These are phyloP conservation scores for Capsella rubella DNA, from an alignment of 441 rosid genomes.

Conservation along the genomic window DNA sequence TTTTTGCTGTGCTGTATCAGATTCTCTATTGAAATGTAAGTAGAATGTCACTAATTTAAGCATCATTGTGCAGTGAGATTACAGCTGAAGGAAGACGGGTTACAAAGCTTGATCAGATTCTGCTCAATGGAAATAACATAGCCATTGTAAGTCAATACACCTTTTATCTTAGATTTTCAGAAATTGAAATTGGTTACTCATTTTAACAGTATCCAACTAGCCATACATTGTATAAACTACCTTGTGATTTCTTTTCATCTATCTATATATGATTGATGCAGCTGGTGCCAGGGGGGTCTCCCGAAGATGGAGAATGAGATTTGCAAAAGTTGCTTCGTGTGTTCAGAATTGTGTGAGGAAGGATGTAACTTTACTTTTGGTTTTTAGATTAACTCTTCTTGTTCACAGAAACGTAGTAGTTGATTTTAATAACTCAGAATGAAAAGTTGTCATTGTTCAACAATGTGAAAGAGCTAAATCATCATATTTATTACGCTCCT, in stretches of 20 bases:
- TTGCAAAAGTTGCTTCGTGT: background rate
- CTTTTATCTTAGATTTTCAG: background rate
- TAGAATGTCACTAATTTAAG: background rate
- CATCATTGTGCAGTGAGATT: constrained; percentile 66
- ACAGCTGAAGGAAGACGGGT: constrained; percentile 91
- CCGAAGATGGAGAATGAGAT: constrained; percentile 71
- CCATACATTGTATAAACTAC: background rate
- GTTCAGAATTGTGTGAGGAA: constrained; percentile 18
- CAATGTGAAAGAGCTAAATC: constrained; percentile 20
- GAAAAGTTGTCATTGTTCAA: constrained; percentile 10
- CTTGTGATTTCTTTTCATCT: background rate
- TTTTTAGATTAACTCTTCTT: constrained; percentile 27
- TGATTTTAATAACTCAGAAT: background rate
- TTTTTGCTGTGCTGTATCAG: background rate
- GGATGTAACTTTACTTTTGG: constrained; percentile 31
- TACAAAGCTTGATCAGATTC: constrained; percentile 96
- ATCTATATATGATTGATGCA: constrained; percentile 47
- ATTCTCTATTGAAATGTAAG: background rate
- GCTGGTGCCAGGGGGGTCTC: constrained; percentile 94
- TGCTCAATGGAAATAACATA: constrained; percentile 95
- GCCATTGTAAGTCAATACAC: constrained; percentile 71
- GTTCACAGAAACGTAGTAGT: constrained; percentile 17
- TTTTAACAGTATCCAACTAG: no score
- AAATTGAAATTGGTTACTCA: background rate
- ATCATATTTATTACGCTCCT: constrained; percentile 16